These are phyloP conservation scores for Coffea humblotiana DNA, from an alignment of 305 asterid genomes.

Conservation along the genomic window DNA sequence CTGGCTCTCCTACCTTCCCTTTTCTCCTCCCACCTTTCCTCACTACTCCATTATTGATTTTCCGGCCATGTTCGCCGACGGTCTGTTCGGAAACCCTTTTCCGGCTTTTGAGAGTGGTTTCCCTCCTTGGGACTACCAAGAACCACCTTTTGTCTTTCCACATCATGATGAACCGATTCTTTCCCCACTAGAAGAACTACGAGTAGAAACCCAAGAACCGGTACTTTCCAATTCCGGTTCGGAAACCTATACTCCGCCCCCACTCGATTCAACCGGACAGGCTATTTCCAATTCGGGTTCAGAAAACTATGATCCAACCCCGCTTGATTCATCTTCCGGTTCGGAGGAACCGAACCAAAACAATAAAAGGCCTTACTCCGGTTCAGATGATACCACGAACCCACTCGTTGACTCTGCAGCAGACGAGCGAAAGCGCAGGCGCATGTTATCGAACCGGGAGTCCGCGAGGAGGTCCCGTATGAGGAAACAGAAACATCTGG, in stretches of 20 bases:
- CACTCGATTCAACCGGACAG: conserved; percentile 16
- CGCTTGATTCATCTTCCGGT: conserved; percentile 25
- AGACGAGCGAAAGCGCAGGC: conserved; percentile 67
- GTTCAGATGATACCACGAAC: conserved; percentile 23
- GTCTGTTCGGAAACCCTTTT: conserved; percentile 31
- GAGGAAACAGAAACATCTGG: conserved; percentile 86
- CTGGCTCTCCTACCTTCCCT: conserved; percentile 55
- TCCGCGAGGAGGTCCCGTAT: conserved; percentile 83
- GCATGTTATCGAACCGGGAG: conserved; percentile 88
- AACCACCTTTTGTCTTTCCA: conserved; percentile 29
- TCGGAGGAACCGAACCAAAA: conserved; percentile 26
- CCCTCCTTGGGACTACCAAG: conserved; percentile 46
- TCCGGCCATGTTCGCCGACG: conserved; percentile 55
- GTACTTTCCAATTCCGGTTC: conserved; percentile 57
- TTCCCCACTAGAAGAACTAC: conserved; percentile 15
- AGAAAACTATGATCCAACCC: conserved; percentile 27
- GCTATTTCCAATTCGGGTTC: conserved; percentile 59
- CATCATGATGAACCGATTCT: conserved; percentile 26
- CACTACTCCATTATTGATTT: conserved; percentile 19
- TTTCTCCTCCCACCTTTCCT: conserved; percentile 53
- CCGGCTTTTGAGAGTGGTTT: conserved; percentile 55
- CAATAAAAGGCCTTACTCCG: conserved; percentile 18
- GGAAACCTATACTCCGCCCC: conserved; percentile 28
- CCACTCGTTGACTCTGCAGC: conserved; percentile 15
- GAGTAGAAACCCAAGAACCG: conserved; percentile 34